These are phyloP conservation scores for Ecytonucleospora hepatopenaei DNA, from an alignment of 371 early-diverging fungal species.

Conservation along the genomic window DNA sequence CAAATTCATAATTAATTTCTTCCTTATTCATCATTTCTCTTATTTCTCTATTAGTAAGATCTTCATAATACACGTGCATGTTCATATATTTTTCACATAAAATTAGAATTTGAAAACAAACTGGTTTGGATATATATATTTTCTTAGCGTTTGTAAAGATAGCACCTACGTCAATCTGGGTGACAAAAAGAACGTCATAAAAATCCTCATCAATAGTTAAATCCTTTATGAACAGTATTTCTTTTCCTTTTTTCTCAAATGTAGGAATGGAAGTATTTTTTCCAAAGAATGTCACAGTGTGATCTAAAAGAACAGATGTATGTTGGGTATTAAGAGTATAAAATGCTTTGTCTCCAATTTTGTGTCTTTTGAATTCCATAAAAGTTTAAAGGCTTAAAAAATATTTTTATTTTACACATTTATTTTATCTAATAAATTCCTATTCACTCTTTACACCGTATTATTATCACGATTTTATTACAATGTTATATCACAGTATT, in stretches of 20 bases:
- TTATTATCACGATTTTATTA: too few relatives aligned
- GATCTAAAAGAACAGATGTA: conserved; percentile 2
- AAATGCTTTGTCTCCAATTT: not conserved
- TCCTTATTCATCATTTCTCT: not conserved
- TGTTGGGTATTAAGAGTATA: not conserved
- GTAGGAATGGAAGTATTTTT: conserved; percentile 7
- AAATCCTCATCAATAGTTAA: too few relatives aligned
- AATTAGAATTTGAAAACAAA: conserved; percentile 22
- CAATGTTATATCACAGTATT: too few relatives aligned
- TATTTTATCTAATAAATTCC: not conserved
- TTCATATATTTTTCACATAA: conserved; percentile 1
- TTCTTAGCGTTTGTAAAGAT: not conserved
- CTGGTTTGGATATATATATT: conserved; percentile 12
- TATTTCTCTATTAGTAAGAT: not conserved
- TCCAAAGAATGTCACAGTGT: conserved; percentile 5
- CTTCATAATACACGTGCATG: conserved; percentile 9
- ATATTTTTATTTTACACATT: too few relatives aligned
- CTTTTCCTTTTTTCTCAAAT: conserved; percentile 4
- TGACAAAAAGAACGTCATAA: conserved; percentile 10
- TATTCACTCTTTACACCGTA: too few relatives aligned
- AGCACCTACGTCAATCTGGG: not conserved
- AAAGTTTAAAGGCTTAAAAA: not conserved
- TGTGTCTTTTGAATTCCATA: conserved; percentile 1
- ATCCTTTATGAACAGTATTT: not conserved
- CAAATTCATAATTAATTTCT: conserved; percentile 17